Base-by-base conservation (phyloP, 2,329 filamentous ascomycete species). In the Pseudogymnoascus sp. region DNA sequence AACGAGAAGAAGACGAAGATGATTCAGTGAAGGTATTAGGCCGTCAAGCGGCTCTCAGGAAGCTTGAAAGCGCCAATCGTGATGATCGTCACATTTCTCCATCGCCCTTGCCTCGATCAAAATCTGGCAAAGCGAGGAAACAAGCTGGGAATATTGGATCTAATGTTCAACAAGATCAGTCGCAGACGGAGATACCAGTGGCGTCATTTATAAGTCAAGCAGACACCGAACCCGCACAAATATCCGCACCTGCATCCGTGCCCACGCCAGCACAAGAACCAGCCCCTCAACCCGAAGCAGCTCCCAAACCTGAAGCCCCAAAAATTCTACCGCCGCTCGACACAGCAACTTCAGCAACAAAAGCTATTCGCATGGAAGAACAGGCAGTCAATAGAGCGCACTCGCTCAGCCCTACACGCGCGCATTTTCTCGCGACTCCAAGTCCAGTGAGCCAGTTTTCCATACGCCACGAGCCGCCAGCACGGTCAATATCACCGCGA, bases 401-500 rank as follows among this genome's bases (percentile, higher is more conserved):
- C 13, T 78, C 77, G 9, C 66, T 79, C 31, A 91, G 88, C 66
- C 88, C 88, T n/a, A 81, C 78, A 25, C 82, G 88, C 35, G 84
- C 81, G 31, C 88, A 84, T 68, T 92, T 92, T 71, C 84, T 84
- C 1, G 71, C 80, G 8, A 78, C 80, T 12, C 48, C 48, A 55
- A 59, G 58, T 6, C 77, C 83, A 13, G 80, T 84, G 35, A 81
- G 77, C 42, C 71, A 59, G 13, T 38, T 59, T 41, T 59, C 85
- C 10, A 75, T 80, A 1, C 78, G 80, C 65, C 89, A 92, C 70
- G 81, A 85, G 61, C 90, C 89, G 5, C 86, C 88, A 21, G 78
- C 84, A 31, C 81, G 90, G 58, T 90, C 89, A 4, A 77, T 89
- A 9, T 92, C 89, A 0, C 90, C 90, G 8, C 85, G 85, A 51